Evolutionary conservation across 768 basidiomycete genomes (phyloP).

Genomic region (Suillus decipiens): DNA sequence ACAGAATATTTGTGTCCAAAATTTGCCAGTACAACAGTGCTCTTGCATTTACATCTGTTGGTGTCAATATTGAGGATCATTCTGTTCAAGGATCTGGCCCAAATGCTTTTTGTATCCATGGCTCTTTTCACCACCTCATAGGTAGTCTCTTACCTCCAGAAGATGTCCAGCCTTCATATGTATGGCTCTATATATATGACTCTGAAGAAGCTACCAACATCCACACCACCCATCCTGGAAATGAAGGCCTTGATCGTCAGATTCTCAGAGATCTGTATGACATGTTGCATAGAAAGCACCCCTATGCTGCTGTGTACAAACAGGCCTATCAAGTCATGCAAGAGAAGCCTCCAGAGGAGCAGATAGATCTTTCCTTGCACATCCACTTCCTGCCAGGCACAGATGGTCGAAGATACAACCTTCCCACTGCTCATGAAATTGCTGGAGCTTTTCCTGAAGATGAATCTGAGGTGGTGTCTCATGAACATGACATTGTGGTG

Average conservation of each 20-base stretch:
- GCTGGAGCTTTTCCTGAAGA: constrained; percentile 45
- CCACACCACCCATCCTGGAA: constrained; percentile 18
- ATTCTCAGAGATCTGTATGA: constrained; percentile 29
- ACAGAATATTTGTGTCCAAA: too few relatives aligned
- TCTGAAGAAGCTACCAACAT: constrained; percentile 33
- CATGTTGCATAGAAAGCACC: constrained; percentile 22
- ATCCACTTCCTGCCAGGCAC: constrained; percentile 12
- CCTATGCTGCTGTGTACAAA: constrained; percentile 32
- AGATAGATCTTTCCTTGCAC: constrained; percentile 12
- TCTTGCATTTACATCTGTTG: too few relatives aligned
- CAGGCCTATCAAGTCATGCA: constrained; percentile 36
- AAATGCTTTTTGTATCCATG: constrained; percentile 37
- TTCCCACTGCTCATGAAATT: constrained; percentile 44
- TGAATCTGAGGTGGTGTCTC: too few relatives aligned
- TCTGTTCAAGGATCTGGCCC: constrained; percentile 33
- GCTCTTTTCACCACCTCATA: constrained; percentile 37
- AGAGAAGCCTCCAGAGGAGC: constrained; percentile 19
- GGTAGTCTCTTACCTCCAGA: constrained; percentile 33
- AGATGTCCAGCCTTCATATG: constrained; percentile 30
- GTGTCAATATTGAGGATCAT: too few relatives aligned
- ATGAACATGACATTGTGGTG: constrained; percentile 44
- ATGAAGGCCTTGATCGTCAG: constrained; percentile 21
- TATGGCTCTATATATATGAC: constrained; percentile 46
- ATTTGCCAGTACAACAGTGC: too few relatives aligned
- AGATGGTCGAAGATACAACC: constrained; percentile 43